Evolutionary conservation across 2,329 filamentous ascomycete species (phyloP), one percentile per base, ranked within the genome.

Genomic region (Exophiala sideris): DNA sequence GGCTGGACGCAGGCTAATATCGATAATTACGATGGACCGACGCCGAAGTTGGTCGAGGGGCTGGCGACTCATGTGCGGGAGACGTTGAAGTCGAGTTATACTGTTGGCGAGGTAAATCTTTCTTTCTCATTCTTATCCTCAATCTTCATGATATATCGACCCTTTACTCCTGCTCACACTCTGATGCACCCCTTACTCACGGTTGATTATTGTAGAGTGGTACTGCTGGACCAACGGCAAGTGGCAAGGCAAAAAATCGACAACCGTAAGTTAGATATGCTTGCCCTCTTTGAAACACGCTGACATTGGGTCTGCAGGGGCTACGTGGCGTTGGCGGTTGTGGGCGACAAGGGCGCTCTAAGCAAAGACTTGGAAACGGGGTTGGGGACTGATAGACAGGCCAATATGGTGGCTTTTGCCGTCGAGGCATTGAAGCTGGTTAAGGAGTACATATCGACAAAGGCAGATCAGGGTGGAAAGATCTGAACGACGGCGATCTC

Each of bases 321-420:
- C 1, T 86, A 85, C 72, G 80, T 85, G 24, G 82, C 83, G 12
- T 66, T 87, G 35, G 82, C 82, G n/a, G 79, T 86, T 6, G 76
- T 76, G 18, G 55, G 50, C 12, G 75, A 74, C 11, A 69, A 69
- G n/a, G 80, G 77, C 0, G 77, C 73, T 0, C 73, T 76, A 54
- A 79, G 74, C 49, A 75, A 74, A 50, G 83, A 86, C 66, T 62
- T 82, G 24, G 75, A 81, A 48, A 85, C 82, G 1, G 79, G 77
- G 6, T 67, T 77, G 20, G 76, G 73, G 7, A 71, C 67, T 2
- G 76, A 85, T 63, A 70, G 83, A 52, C 77, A 80, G 64, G 77
- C 61, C 47, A 87, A 86, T 64, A 86, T 86, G 83, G 73, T 85
- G 54, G 67, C 68, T 35, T 86, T 86, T 74, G 81, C 83, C 0